Percentiles rank a stretch among this genome's conserved stretches.
These are phyloP conservation scores for Termitomyces sp. DNA, from an alignment of 768 basidiomycete species.

Conservation along the genomic window DNA sequence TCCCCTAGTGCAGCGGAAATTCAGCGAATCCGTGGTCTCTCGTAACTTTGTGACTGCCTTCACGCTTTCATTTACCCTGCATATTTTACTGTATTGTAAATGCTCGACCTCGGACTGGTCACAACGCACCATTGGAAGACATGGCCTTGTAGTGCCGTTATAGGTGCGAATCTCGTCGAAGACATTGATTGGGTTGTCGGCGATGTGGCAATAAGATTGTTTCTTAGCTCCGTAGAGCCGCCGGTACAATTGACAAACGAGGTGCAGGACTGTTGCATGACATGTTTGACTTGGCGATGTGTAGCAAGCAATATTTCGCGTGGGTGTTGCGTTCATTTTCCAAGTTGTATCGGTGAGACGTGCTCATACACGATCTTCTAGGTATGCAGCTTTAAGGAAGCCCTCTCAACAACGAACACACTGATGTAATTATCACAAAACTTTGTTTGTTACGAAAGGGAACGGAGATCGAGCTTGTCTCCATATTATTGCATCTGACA, in stretches of 20 bases:
- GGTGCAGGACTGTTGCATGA: neutral
- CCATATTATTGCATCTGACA: neutral
- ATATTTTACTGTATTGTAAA: neutral
- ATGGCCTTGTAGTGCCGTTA: conserved; percentile 87
- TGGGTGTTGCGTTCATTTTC: neutral
- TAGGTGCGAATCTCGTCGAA: conserved; percentile 75
- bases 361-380: conserved; percentile 6
- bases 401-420: neutral
- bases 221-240: conserved; percentile 56
- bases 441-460: conserved; percentile 4
- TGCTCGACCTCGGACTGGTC: conserved; percentile 60
- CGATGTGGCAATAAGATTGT: conserved; percentile 82
- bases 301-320: neutral
- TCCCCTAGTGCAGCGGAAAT: conserved; percentile 83
- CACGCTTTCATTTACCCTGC: neutral
- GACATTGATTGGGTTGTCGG: conserved; percentile 91
- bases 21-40: conserved; percentile 46
- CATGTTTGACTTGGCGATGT: neutral
- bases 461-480: neutral
- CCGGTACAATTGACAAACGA: neutral
- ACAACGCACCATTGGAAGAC: conserved; percentile 89
- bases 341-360: neutral
- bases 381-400: neutral
- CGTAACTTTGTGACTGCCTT: conserved; percentile 8
- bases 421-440: conserved; percentile 1